phyloP scores from a whole-genome alignment of 1,139 yeast genomes.

The Waltiozyma solani region DNA sequence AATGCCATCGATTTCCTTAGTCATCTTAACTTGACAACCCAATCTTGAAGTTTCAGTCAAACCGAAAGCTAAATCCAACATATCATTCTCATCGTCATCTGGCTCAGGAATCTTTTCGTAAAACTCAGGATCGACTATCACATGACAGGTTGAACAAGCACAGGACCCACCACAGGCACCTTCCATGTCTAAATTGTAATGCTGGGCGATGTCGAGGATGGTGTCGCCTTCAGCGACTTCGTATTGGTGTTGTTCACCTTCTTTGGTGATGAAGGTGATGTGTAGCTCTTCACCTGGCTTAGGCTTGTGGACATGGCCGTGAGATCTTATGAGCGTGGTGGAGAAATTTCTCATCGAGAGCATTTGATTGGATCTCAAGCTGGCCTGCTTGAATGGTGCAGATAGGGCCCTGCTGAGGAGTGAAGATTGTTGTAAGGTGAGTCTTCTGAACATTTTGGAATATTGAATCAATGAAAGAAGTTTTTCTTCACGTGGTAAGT shows the following conservation, averaged over 20 bases:
- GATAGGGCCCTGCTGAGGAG: neutral
- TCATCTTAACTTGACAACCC: constrained; percentile 90
- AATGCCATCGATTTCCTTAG: constrained; percentile 83
- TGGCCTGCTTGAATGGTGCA: neutral
- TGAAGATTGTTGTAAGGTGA: neutral
- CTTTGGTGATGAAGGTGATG: constrained; percentile 85
- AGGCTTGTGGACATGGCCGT: constrained; percentile 86
- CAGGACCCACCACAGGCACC: constrained; percentile 99
- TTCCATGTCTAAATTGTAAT: constrained; percentile 88
- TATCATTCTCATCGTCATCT: constrained; percentile 94
- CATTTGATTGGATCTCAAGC: constrained; percentile 10
- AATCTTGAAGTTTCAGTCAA: constrained; percentile 91
- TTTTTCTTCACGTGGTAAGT: too few species aligned
- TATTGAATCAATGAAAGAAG: neutral
- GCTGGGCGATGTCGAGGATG: constrained; percentile 89
- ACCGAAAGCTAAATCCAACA: constrained; percentile 96
- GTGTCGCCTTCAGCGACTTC: constrained; percentile 94
- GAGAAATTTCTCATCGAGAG: constrained; percentile 16
- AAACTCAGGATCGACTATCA: constrained; percentile 89
- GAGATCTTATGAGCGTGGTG: constrained; percentile 22
- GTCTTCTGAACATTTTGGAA: constrained; percentile 2
- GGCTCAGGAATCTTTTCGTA: constrained; percentile 93
- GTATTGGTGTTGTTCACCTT: constrained; percentile 69
- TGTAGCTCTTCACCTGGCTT: constrained; percentile 85
- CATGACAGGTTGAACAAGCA: constrained; percentile 97